Conservation (phyloP, 345 rosid genomes). For the Gossypium turneri region DNA sequence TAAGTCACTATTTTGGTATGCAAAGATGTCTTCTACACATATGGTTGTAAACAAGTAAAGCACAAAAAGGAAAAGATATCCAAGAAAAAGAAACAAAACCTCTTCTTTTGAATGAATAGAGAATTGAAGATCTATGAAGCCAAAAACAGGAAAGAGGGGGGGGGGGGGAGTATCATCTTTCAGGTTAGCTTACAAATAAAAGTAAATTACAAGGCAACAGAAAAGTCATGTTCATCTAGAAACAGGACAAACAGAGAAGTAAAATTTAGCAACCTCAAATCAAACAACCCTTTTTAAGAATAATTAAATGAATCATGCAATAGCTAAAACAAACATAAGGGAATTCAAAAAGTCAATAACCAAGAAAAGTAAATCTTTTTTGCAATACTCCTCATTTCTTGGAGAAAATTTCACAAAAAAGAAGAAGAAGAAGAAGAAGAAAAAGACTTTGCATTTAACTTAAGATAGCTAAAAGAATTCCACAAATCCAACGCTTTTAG, state of each 20-base stretch:
- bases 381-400: not conserved
- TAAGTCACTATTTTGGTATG: not conserved
- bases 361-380: not conserved
- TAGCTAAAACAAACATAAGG: not conserved
- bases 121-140: not conserved
- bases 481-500: not conserved
- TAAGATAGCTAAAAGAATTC: not conserved
- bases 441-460: not conserved
- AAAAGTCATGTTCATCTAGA: not conserved
- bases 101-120: not conserved
- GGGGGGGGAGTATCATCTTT: not conserved
- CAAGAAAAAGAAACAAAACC: not conserved
- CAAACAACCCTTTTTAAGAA: not conserved
- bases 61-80: not conserved
- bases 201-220: not conserved
- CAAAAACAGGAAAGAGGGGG: not conserved
- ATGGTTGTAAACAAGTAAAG: not conserved
- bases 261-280: not conserved
- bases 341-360: constrained; percentile 1
- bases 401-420: not conserved
- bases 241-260: not conserved
- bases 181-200: constrained; percentile 3
- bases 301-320: not conserved
- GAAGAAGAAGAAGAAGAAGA: not conserved
- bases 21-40: not conserved